Percentiles rank a stretch among this genome's conserved stretches.
These are phyloP conservation scores for Podospora anserina DNA, from an alignment of 495 filamentous ascomycete genomes.

Conservation along the genomic window DNA sequence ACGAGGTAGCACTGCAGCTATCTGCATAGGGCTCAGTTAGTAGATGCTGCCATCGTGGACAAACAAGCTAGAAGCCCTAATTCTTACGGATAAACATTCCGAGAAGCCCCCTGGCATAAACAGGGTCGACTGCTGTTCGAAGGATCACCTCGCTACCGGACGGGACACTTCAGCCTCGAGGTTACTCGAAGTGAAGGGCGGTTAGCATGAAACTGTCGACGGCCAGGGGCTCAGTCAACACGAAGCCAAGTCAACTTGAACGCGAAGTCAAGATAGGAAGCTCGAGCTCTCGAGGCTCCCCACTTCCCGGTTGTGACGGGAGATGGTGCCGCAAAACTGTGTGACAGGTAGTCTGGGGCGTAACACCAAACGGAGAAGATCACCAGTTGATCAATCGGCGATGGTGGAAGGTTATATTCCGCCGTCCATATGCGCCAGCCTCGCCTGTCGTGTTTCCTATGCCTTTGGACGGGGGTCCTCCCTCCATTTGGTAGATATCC, in stretches of 20 bases:
- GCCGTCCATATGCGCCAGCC: neutral
- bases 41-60: neutral
- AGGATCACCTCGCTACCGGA: neutral
- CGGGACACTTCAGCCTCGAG: neutral
- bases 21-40: neutral
- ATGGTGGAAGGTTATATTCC: conserved; percentile 7
- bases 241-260: neutral
- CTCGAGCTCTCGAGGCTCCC: neutral
- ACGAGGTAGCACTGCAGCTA: neutral
- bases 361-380: conserved; percentile 1
- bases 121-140: neutral
- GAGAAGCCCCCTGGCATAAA: neutral
- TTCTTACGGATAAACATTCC: neutral
- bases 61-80: neutral
- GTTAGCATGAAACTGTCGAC: neutral
- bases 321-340: neutral
- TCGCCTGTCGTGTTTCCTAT: neutral
- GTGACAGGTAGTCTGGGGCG: conserved; percentile 2
- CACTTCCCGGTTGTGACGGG: conserved; percentile 8
- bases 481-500: conserved; percentile 2
- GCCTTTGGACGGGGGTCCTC: neutral
- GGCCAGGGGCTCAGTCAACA: neutral
- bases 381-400: conserved; percentile 3
- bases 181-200: neutral
- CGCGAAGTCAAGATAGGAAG: neutral